Percentiles rank a stretch among this genome's conserved stretches.
These are phyloP conservation scores for Lathyrus sativus DNA, from an alignment of 306 rosid genomes.

Conservation along the genomic window DNA sequence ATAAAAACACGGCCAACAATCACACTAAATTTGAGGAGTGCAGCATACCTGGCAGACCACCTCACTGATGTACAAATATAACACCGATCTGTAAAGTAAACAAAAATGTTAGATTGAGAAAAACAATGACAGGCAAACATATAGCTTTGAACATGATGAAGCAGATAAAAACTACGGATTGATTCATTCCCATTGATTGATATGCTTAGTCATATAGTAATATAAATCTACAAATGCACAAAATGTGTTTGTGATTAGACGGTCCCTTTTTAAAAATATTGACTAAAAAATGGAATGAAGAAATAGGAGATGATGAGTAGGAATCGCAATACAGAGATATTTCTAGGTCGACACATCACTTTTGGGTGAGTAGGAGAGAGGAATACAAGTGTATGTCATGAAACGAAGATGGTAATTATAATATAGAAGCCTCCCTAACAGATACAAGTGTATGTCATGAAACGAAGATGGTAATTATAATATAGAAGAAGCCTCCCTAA, in stretches of 20 bases:
- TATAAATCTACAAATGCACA: neutral
- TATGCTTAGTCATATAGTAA: constrained; percentile 8
- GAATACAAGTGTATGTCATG: neutral
- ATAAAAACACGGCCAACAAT: constrained; percentile 1
- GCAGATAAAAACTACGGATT: constrained; percentile 13
- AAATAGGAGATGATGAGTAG: constrained; percentile 13
- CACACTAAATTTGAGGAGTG: constrained; percentile 26
- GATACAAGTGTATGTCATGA: neutral
- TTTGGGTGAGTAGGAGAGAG: constrained; percentile 7
- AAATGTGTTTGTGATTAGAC: neutral
- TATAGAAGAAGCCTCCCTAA: neutral
- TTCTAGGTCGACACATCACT: neutral
- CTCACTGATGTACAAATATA: constrained; percentile 81
- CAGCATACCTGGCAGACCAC: constrained; percentile 69
- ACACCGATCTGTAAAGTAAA: constrained; percentile 60
- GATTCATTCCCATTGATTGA: constrained; percentile 4
- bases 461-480: neutral
- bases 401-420: neutral
- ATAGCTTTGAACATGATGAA: constrained; percentile 27
- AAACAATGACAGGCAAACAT: neutral
- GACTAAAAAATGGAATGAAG: constrained; percentile 13
- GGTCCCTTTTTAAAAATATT: constrained; percentile 28
- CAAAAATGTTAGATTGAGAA: constrained; percentile 31
- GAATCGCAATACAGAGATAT: constrained; percentile 2
- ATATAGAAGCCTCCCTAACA: constrained; percentile 2